Evolutionary conservation across 116 monocot species (phyloP).

Genomic region (Phalaenopsis hybrid): DNA sequence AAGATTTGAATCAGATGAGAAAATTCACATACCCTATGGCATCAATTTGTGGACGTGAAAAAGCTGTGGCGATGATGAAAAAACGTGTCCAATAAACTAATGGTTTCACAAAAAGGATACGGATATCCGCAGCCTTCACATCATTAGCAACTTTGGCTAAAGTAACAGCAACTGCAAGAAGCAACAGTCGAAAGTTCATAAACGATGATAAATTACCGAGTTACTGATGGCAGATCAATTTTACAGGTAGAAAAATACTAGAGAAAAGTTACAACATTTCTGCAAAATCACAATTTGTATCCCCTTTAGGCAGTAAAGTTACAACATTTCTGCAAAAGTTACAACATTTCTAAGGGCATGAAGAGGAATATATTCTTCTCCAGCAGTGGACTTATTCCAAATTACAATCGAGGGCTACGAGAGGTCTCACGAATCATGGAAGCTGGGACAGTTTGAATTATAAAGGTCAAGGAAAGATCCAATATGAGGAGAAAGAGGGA

Average conservation of each 20-base stretch:
- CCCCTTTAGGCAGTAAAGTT: not conserved
- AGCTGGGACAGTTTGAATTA: too few species aligned
- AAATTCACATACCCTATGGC: constrained; percentile 56
- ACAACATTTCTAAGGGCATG: too few species aligned
- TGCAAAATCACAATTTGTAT: not conserved
- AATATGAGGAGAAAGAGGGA: too few species aligned
- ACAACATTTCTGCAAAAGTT: too few species aligned
- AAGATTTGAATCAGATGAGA: constrained; percentile 1
- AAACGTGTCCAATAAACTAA: constrained; percentile 97
- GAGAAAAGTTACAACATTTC: not conserved
- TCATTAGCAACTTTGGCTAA: constrained; percentile 89
- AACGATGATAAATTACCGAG: not conserved
- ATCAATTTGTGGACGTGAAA: constrained; percentile 91
- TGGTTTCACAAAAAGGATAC: constrained; percentile 93
- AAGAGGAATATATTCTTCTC: too few species aligned
- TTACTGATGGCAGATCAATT: not conserved
- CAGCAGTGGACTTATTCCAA: too few species aligned
- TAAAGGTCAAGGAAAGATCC: too few species aligned
- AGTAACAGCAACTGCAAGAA: constrained; percentile 70
- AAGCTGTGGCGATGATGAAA: constrained; percentile 93
- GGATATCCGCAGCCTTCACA: constrained; percentile 91
- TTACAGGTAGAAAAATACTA: not conserved
- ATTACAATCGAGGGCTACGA: too few species aligned
- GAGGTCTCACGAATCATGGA: too few species aligned
- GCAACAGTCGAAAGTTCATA: not conserved